A percentile compares a stretch with the other conserved stretches of the same genome.
phyloP scores from a whole-genome alignment of 495 filamentous ascomycete genomes.

The Xylaria intraflava region DNA sequence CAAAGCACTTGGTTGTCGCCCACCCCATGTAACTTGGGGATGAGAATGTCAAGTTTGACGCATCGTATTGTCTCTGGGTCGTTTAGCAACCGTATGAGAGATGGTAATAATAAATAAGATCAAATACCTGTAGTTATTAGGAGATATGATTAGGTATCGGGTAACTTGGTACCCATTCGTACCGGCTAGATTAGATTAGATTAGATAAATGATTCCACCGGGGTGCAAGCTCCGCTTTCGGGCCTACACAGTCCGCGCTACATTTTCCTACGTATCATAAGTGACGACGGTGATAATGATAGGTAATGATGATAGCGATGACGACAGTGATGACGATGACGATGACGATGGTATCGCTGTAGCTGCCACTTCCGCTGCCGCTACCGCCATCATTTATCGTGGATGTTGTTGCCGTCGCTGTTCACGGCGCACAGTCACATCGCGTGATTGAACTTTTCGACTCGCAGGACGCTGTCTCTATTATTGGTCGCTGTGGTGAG shows the following conservation, averaged over 20 bases:
- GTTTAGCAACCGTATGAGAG: too few species aligned
- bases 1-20: too few species aligned
- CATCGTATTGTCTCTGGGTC: too few species aligned
- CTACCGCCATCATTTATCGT: too few species aligned
- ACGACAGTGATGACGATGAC: background rate
- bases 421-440: background rate
- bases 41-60: too few species aligned
- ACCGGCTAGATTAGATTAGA: background rate
- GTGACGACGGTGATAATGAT: slow-evolving; percentile 2
- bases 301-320: background rate
- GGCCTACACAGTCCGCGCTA: background rate
- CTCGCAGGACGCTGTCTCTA: slow-evolving; percentile 2
- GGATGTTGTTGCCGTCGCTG: background rate
- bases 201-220: background rate
- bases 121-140: too few species aligned
- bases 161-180: too few species aligned
- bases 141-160: too few species aligned
- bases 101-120: too few species aligned
- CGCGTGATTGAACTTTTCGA: slow-evolving; percentile 1
- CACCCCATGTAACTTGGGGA: too few species aligned
- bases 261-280: too few species aligned
- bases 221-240: slow-evolving; percentile 8
- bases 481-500: slow-evolving; percentile 9
- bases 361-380: background rate
- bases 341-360: background rate